phyloP scores from a whole-genome alignment of 306 rosid species.

The Quercus gilva region DNA sequence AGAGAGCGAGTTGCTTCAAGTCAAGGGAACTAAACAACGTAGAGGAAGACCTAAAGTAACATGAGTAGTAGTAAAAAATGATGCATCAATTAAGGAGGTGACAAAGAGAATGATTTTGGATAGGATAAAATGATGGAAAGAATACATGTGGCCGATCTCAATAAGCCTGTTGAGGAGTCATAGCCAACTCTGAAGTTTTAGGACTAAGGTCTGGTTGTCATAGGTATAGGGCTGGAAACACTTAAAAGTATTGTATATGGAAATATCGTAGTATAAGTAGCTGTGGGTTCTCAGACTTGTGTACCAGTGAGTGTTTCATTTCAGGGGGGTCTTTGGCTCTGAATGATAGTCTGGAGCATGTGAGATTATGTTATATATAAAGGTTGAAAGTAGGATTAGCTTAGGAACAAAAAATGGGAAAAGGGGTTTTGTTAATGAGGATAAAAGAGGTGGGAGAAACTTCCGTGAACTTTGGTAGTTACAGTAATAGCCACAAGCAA shows the following conservation, averaged over 20 bases:
- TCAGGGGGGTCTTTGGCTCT: background rate
- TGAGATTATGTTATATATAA: background rate
- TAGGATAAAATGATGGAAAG: too few species aligned
- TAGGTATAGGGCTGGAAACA: background rate
- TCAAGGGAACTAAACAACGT: too few species aligned
- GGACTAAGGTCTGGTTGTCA: too few species aligned
- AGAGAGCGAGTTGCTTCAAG: too few species aligned
- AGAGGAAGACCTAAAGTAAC: background rate
- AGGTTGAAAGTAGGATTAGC: too few species aligned
- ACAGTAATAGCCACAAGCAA: background rate
- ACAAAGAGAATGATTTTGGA: too few species aligned
- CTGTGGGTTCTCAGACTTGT: background rate
- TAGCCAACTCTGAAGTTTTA: too few species aligned
- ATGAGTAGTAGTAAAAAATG: too few species aligned
- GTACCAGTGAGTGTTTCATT: background rate
- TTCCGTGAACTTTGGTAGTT: background rate
- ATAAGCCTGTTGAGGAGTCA: too few species aligned
- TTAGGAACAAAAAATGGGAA: too few species aligned
- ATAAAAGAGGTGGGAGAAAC: background rate
- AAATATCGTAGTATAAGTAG: background rate
- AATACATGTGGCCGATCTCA: too few species aligned
- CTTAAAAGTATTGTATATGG: background rate
- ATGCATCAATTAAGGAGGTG: too few species aligned
- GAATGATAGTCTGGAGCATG: background rate
- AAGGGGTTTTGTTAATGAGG: background rate